Conservation (phyloP, 306 rosid species). For the Ziziphus jujuba region DNA sequence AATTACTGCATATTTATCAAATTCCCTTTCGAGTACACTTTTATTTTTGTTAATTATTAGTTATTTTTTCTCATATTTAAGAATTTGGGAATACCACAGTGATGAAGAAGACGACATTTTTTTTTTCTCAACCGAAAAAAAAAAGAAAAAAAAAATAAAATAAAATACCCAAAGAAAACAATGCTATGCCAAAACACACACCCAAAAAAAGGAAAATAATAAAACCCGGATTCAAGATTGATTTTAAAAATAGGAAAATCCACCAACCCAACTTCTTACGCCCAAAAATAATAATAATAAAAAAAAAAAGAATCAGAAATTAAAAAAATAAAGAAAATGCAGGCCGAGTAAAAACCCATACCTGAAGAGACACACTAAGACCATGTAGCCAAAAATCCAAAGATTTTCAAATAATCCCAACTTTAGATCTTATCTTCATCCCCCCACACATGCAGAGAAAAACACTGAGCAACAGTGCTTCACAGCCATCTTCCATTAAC, state of each 20-base stretch:
- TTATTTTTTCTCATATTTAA: background rate
- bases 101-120: conserved; percentile 38
- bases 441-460: conserved; percentile 29
- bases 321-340: conserved; percentile 36
- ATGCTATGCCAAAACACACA: conserved; percentile 26
- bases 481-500: conserved; percentile 29
- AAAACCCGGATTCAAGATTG: conserved; percentile 30
- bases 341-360: conserved; percentile 33
- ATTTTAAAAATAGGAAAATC: conserved; percentile 36
- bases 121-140: conserved; percentile 28
- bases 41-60: background rate
- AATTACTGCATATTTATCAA: background rate
- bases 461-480: background rate
- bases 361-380: conserved; percentile 47
- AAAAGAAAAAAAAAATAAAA: conserved; percentile 16
- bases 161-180: conserved; percentile 15
- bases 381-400: conserved; percentile 24
- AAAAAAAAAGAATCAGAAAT: background rate
- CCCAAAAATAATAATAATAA: background rate
- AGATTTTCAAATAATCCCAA: conserved; percentile 43
- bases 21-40: background rate
- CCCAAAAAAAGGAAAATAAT: conserved; percentile 26
- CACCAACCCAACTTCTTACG: conserved; percentile 27
- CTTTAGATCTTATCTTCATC: conserved; percentile 57
- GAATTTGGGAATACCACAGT: conserved; percentile 50